These are phyloP conservation scores for Aspergillus felis DNA, from an alignment of 2,329 filamentous ascomycete genomes.

Conservation along the genomic window DNA sequence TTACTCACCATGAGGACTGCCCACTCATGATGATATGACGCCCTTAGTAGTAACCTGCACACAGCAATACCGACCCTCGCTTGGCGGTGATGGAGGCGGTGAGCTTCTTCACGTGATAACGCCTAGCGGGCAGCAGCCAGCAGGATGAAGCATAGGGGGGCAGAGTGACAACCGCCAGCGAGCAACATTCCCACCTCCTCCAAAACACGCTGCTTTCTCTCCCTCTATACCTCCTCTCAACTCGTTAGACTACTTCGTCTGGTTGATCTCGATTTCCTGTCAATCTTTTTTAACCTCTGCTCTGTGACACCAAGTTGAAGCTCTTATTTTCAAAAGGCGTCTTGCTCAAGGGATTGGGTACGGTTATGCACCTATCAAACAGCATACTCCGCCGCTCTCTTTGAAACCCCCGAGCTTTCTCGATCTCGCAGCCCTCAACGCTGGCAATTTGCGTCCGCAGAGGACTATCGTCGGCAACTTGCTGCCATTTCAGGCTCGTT, in stretches of 20 bases:
- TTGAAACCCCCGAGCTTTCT: slow-evolving; percentile 22
- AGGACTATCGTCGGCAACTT: neutral
- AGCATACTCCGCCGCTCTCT: slow-evolving; percentile 33
- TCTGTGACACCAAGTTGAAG: neutral
- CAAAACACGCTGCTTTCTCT: slow-evolving; percentile 19
- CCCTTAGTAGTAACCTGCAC: slow-evolving; percentile 5
- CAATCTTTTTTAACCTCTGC: neutral
- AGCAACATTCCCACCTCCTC: slow-evolving; percentile 21
- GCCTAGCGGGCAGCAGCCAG: slow-evolving; percentile 18
- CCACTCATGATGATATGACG: neutral
- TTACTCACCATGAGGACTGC: neutral
- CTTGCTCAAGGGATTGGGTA: slow-evolving; percentile 21
- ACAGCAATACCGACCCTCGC: neutral
- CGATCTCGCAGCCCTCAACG: slow-evolving; percentile 14
- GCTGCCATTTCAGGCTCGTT: neutral
- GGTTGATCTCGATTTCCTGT: neutral
- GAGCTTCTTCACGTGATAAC: slow-evolving; percentile 16
- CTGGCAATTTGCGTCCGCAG: slow-evolving; percentile 9
- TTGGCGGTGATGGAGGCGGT: neutral
- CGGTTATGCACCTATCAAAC: slow-evolving; percentile 26
- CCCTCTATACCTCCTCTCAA: slow-evolving; percentile 3
- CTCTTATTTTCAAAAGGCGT: slow-evolving; percentile 2
- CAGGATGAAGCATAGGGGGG: slow-evolving; percentile 23
- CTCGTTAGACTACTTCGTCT: slow-evolving; percentile 1
- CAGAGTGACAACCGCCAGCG: slow-evolving; percentile 28